Base-by-base conservation (phyloP, 257 asterid genomes). In the Solanum chiquidenum region DNA sequence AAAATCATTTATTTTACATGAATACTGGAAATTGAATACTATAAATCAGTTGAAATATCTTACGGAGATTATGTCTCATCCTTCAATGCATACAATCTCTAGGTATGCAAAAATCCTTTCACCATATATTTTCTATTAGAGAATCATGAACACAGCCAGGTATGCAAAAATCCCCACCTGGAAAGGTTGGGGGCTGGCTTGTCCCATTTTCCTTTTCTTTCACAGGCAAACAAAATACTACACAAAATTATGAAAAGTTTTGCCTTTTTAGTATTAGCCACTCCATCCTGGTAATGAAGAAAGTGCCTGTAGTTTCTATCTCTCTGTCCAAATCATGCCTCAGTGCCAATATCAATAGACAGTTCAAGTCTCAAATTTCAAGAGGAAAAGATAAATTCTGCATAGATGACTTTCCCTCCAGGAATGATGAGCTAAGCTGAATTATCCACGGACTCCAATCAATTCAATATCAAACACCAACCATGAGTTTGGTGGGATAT, bases 401-500 rank as follows among this genome's bases (percentile, higher is more conserved):
- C 69, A 73, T n/a, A 49, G 44, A 10, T 82, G 42, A 82, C 40
- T 37, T 82, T 18, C 40, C 69, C 27, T 31, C 71, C 31, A 18
- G 31, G 86, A 49, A 49, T 31, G 27, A 82, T 31, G 60, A 42
- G 10, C 31, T 64, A 84, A 89, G 88, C 62, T 46, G 76, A 64
- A 84, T 74, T 88, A 92, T 88, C 71, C 76, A 37, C 89, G 95
- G 52, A 92, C 93, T 18, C 90, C 86, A 73, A 88, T 91, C 93
- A 96, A 92, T 88, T 95, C 96, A 55, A 96, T 82, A 52, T 96
- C 98, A 73, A 91, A 96, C 84, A 93, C 92, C 88, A 96, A 90
- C 99, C 98, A 95, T 14, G 99, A 93, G 92, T 94, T 92, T 25
- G 99, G 99, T 14, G 98, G 98, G 62, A 94, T 85, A 64, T 91